phyloP scores from a whole-genome alignment of 306 rosid genomes.

The Arachis hypogaea region DNA sequence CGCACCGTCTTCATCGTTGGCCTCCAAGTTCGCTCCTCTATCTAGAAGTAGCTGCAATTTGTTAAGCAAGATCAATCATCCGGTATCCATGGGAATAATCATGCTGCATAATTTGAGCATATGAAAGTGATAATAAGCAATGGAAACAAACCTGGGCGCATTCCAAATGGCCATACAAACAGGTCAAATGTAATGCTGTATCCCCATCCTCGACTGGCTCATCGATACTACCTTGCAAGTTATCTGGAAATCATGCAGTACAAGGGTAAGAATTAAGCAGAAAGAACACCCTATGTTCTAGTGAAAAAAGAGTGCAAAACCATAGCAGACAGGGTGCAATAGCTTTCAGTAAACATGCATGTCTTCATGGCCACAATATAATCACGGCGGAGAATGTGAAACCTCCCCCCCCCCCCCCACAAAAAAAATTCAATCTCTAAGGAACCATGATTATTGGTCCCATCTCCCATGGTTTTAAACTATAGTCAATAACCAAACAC shows the following conservation, averaged over 20 bases:
- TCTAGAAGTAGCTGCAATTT: constrained; percentile 74
- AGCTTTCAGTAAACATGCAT: not conserved
- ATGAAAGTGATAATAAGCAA: not conserved
- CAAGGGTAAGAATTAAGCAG: constrained; percentile 26
- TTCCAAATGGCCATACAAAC: constrained; percentile 78
- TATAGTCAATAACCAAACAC: no score
- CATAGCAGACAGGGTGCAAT: not conserved
- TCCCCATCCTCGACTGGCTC: constrained; percentile 97
- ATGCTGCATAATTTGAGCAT: not conserved
- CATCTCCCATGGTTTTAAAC: no score
- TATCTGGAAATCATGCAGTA: constrained; percentile 53
- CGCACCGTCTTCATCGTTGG: constrained; percentile 82
- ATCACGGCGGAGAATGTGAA: no score
- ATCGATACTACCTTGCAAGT: constrained; percentile 75
- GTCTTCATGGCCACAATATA: not conserved
- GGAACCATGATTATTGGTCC: not conserved
- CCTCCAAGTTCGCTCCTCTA: constrained; percentile 82
- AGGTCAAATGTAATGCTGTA: constrained; percentile 81
- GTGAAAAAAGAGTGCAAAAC: constrained; percentile 3
- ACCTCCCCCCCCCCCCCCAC: not conserved
- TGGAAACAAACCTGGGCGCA: constrained; percentile 67
- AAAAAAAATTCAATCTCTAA: no score
- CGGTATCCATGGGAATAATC: not conserved
- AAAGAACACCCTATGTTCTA: constrained; percentile 20
- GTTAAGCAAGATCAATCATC: constrained; percentile 25